Base-by-base conservation (phyloP, 768 basidiomycete species). In the Punctularia strigosozonata region DNA sequence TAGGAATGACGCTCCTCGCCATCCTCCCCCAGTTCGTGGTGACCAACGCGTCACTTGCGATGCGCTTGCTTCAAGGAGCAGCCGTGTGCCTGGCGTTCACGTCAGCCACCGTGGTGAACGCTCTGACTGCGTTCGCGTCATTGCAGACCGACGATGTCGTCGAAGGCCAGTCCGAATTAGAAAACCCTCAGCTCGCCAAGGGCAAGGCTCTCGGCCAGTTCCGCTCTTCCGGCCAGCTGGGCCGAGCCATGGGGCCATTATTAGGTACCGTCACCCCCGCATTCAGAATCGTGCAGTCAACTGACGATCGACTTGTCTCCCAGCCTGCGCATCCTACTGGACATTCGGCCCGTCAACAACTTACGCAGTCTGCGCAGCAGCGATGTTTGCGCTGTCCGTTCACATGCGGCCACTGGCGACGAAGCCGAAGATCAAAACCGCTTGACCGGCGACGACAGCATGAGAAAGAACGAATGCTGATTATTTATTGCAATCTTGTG, bases 21-120 rank as follows among this genome's bases (percentile, higher is more conserved):
- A 42, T 75, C 36, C 64, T 97, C 4, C 87, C 91, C 6, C 64
- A 53, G 19, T 69, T 73, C 39, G 63, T 66, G 32, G 45, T 59
- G 25, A 63, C 57, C 33, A 59, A 60, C 18, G 59, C 65, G 21
- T 56, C 54, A 14, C 31, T 73, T 21, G 71, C 73, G 8, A 63
- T 73, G 47, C 67, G 62, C 25, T 60, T 77, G 14, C 61, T 84
- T 13, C 75, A 75, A 51, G 66, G 59, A n/a, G 81, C 86, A 5
- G 85, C 88, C 1, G 68, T 83, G 4, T 85, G 80, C 50, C 69
- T 97, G 61, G 89, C 90, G 4, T 95, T 90, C 63, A 95, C 94
- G 4, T 85, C 81, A 44, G 92, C 94, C 4, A 95, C 90, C 1
- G 92, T 95, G 36, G 94, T 99, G 45, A 97, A 85, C 52, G 76